A percentile compares a stretch with the other conserved stretches of the same genome.
phyloP scores from a whole-genome alignment of 371 early-diverging fungal species.

The Mortierella sp. region DNA sequence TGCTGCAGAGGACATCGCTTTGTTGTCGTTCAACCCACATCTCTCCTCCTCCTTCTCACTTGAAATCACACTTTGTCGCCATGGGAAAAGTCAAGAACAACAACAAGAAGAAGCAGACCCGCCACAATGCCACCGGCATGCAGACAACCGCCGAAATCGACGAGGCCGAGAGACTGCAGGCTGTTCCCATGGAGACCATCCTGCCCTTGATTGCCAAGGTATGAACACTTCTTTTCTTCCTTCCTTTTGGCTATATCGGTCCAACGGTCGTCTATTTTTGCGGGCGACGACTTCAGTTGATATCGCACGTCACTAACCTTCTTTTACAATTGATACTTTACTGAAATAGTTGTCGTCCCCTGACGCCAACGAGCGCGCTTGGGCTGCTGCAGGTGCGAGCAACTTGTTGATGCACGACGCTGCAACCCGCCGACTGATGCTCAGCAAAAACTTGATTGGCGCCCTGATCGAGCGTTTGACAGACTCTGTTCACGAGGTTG shows the following conservation, averaged over 20 bases:
- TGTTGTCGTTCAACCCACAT: not conserved
- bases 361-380: conserved; percentile 83
- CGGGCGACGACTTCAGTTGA: not conserved
- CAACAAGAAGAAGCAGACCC: conserved; percentile 44
- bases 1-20: conserved; percentile 1
- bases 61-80: conserved; percentile 7
- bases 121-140: conserved; percentile 53
- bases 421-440: conserved; percentile 75
- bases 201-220: conserved; percentile 74
- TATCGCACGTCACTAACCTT: conserved; percentile 10
- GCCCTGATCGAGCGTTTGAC: conserved; percentile 77
- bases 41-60: not conserved
- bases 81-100: conserved; percentile 56
- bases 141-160: conserved; percentile 38
- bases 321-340: not conserved
- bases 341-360: conserved; percentile 71
- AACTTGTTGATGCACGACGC: conserved; percentile 77
- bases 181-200: conserved; percentile 53
- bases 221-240: conserved; percentile 4
- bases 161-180: conserved; percentile 20
- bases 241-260: not conserved
- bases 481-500: conserved; percentile 80
- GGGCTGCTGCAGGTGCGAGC: conserved; percentile 91
- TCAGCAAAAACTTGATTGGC: conserved; percentile 78
- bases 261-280: not conserved